A percentile compares a stretch with the other conserved stretches of the same genome.
Evolutionary conservation across 106 monocot species (phyloP).

Genomic region (Dendrobium huoshanense): DNA sequence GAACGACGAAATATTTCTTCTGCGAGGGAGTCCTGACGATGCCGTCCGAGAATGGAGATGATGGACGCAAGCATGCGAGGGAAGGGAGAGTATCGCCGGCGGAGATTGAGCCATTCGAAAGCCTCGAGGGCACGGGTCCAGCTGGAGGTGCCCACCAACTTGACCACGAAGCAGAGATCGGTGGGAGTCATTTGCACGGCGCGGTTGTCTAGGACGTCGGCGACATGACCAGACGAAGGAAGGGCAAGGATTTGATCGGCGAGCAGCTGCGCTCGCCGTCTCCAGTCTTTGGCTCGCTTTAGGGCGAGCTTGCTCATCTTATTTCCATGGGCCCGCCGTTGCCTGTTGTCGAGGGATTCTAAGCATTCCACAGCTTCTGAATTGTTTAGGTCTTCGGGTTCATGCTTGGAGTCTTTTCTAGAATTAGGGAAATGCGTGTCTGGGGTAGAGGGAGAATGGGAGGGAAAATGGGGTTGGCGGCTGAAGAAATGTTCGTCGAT

Average conservation of each 20-base stretch:
- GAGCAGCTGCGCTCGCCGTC: conserved; percentile 53
- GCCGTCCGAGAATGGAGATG: conserved; percentile 66
- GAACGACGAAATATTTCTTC: conserved; percentile 65
- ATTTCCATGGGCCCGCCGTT: conserved; percentile 44
- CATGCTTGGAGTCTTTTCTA: background rate
- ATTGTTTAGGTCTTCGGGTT: background rate
- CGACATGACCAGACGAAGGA: conserved; percentile 40
- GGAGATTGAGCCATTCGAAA: conserved; percentile 79
- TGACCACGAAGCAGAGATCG: conserved; percentile 69
- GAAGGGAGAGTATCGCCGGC: conserved; percentile 48
- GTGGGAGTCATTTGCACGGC: conserved; percentile 72
- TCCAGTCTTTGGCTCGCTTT: conserved; percentile 90
- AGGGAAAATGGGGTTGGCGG: conserved; percentile 12
- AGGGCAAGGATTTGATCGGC: conserved; percentile 66
- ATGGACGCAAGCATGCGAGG: conserved; percentile 59
- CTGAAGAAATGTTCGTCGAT: conserved; percentile 19
- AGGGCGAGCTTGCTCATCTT: conserved; percentile 88
- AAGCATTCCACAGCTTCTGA: background rate
- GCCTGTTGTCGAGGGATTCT: conserved; percentile 31
- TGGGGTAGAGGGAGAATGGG: conserved; percentile 7
- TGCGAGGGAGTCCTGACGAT: conserved; percentile 54
- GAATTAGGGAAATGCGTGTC: background rate
- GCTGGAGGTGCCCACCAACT: conserved; percentile 47
- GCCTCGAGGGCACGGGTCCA: conserved; percentile 86
- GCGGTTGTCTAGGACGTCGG: conserved; percentile 61